A percentile compares a stretch with the other conserved stretches of the same genome.
These are phyloP conservation scores for Corymbia maculata DNA, from an alignment of 345 rosid species.

Conservation along the genomic window DNA sequence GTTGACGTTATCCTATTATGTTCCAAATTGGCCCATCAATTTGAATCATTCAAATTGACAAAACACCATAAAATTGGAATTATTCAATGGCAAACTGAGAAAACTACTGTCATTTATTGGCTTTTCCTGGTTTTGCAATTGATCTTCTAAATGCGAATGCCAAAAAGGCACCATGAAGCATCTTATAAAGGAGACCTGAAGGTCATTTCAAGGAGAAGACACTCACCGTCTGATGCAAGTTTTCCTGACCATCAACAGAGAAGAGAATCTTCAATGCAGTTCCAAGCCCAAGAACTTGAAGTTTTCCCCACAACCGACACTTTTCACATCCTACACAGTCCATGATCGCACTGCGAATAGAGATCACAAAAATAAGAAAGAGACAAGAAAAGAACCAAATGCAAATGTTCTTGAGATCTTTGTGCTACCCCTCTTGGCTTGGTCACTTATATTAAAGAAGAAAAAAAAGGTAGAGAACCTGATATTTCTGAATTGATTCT, in stretches of 20 bases:
- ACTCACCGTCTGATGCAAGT: constrained; percentile 45
- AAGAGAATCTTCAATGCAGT: constrained; percentile 90
- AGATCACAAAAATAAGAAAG: neutral
- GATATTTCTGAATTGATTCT: constrained; percentile 82
- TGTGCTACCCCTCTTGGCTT: neutral
- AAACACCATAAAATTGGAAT: neutral
- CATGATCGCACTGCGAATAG: constrained; percentile 72
- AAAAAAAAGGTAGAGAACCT: constrained; percentile 29
- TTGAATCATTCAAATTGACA: neutral
- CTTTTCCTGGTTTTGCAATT: neutral
- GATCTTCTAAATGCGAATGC: neutral
- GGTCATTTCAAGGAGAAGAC: neutral
- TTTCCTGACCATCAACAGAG: constrained; percentile 58
- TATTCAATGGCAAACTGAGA: neutral
- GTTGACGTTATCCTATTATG: neutral
- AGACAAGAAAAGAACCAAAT: neutral
- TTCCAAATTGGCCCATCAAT: neutral
- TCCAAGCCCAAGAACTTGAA: constrained; percentile 94
- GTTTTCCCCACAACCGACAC: constrained; percentile 97
- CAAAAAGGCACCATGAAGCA: neutral
- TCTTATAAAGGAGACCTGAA: neutral
- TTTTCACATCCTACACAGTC: constrained; percentile 98
- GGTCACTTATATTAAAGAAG: neutral
- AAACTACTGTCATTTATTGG: neutral
- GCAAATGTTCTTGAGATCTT: neutral